Evolutionary conservation across 805 yeast genomes (phyloP), one percentile per base, ranked within the genome.

Genomic region (Ogataea degrootiae): DNA sequence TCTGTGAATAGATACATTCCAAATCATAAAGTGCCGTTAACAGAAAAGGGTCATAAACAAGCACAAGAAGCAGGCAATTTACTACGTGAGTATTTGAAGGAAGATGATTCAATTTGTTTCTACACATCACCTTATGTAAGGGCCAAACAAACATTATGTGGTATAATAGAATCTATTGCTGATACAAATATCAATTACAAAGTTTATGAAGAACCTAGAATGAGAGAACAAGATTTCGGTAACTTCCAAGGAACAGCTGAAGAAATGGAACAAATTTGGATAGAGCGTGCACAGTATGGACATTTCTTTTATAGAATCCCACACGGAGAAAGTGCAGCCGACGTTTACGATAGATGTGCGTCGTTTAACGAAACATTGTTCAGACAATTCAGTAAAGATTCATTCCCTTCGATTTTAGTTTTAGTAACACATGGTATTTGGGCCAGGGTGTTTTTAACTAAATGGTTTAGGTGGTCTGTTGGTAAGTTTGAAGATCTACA

Each of bases 191-290:
- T 82, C 9, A 69, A 72, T 5, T 83, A 80, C 56, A 72, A 75
- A 36, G 78, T 85, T 2, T 76, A 80, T 55, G 97, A 91, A 63
- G 97, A 91, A 61, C 96, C 97, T 12, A 70, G 97, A 46, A 80
- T 91, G 79, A 74, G 97, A 52, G 97, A 91, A 62, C 97, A 91
- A 66, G 97, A 91, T 65, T 91, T 91, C 61, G 97, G 97, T 19
- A 90, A 90, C 62, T 90, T 89, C 66, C 97, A 90, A 68, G 80
- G 85, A 46, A 76, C 83, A 0, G 76, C 80, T 1, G 82, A 79
- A 46, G 86, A 80, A 54, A 90, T 90, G 96, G 84, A 83, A 55
- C 72, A 74, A 55, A 84, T 89, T 34, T 85, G 96, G 89, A 75
- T 76, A 46, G 96, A 87, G 57, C 69, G 97, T 41, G 91, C 96